Percentiles rank a stretch among this genome's conserved stretches.
Evolutionary conservation across 1,284 basidiomycete genomes (phyloP).

Genomic region (Rhodotorula mucilaginosa): DNA sequence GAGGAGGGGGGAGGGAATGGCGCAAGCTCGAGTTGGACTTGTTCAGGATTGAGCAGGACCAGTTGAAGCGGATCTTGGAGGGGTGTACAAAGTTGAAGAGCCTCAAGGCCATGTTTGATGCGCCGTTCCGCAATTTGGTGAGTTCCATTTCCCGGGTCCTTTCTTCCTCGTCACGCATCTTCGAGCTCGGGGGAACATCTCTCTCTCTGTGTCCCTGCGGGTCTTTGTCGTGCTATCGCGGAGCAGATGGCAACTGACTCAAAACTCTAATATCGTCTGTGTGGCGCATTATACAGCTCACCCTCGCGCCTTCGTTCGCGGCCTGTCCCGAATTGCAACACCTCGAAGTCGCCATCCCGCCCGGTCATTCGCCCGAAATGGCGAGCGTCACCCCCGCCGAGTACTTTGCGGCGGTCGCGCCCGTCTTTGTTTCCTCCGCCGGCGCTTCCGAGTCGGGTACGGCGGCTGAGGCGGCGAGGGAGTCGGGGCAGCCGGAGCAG

Average conservation of each 20-base stretch:
- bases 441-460: neutral
- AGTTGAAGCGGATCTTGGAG: conserved; percentile 30
- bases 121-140: conserved; percentile 30
- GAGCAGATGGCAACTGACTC: neutral
- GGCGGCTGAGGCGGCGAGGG: too few species aligned
- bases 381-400: conserved; percentile 9
- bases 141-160: neutral
- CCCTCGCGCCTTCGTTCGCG: conserved; percentile 23
- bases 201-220: too few species aligned
- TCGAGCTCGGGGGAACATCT: too few species aligned
- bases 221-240: neutral
- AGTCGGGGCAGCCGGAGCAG: too few species aligned
- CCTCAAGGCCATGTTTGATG: conserved; percentile 28
- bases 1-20: conserved; percentile 10
- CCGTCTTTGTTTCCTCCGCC: neutral
- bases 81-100: conserved; percentile 1
- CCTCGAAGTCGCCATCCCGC: conserved; percentile 29
- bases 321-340: conserved; percentile 8
- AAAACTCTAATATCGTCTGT: too few species aligned
- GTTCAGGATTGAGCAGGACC: conserved; percentile 9
- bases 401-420: conserved; percentile 5
- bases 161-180: too few species aligned
- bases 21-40: conserved; percentile 27
- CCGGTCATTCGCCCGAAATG: conserved; percentile 24
- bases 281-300: conserved; percentile 16